Conservation (phyloP, 2,329 filamentous ascomycete genomes). For the Thielaviopsis euricoi region DNA sequence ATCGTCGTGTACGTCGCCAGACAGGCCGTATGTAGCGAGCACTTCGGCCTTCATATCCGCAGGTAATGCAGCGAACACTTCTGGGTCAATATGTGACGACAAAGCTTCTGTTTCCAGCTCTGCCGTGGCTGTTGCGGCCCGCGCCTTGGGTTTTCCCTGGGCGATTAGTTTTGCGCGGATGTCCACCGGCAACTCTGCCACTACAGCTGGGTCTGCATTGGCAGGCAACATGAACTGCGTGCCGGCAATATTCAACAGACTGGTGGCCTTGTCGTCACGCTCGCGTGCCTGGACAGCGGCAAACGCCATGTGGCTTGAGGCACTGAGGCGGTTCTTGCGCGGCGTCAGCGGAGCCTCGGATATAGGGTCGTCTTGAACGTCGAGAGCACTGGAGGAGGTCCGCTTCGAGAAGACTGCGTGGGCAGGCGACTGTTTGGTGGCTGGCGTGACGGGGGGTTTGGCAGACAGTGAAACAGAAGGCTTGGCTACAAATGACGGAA, state of each 20-base stretch:
- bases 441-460: too few species aligned
- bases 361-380: conserved; percentile 5
- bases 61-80: conserved; percentile 69
- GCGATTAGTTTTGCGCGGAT: conserved; percentile 61
- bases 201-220: conserved; percentile 63
- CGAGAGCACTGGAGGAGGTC: conserved; percentile 11
- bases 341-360: conserved; percentile 1
- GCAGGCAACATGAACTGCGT: conserved; percentile 86
- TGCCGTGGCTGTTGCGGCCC: not conserved
- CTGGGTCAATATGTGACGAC: conserved; percentile 70
- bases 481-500: conserved; percentile 31
- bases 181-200: conserved; percentile 69
- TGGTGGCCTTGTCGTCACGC: conserved; percentile 39
- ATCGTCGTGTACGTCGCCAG: too few species aligned
- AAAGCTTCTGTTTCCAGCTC: conserved; percentile 28
- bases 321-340: not conserved
- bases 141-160: conserved; percentile 24
- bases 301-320: conserved; percentile 30
- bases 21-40: conserved; percentile 47
- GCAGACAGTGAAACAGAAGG: conserved; percentile 16
- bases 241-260: conserved; percentile 60
- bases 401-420: not conserved
- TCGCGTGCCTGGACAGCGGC: conserved; percentile 31
- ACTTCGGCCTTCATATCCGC: conserved; percentile 76
- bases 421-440: too few species aligned